Evolutionary conservation across 768 basidiomycete genomes (phyloP).

Genomic region (Boletus sp.): DNA sequence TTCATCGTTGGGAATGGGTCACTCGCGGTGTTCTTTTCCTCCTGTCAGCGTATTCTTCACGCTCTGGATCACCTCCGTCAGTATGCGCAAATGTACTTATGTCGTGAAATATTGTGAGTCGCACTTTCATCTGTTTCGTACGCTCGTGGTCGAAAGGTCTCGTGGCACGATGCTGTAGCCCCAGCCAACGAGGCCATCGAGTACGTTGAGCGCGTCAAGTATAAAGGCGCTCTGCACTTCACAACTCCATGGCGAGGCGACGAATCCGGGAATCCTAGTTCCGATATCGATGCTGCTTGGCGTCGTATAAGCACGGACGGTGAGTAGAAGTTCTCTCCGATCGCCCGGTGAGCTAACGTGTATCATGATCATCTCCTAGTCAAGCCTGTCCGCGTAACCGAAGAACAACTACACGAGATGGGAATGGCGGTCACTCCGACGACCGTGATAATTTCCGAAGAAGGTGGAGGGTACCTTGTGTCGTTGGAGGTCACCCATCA

Average conservation of each 20-base stretch:
- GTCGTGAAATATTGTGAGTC: slow-evolving; percentile 6
- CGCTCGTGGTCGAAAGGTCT: neutral
- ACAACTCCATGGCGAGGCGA: slow-evolving; percentile 7
- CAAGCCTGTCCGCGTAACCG: neutral
- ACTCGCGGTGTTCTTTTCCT: neutral
- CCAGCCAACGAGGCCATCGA: slow-evolving; percentile 12
- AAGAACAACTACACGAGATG: neutral
- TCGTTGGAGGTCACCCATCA: slow-evolving; percentile 7
- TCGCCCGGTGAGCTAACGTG: neutral
- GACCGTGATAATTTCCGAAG: slow-evolving; percentile 2
- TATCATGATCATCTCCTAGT: neutral
- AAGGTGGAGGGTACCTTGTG: slow-evolving; percentile 8
- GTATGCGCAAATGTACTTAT: neutral
- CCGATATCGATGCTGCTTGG: slow-evolving; percentile 12
- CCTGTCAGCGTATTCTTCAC: neutral
- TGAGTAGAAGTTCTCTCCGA: neutral
- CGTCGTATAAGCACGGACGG: slow-evolving; percentile 1
- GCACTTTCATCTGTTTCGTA: neutral
- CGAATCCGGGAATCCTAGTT: slow-evolving; percentile 1
- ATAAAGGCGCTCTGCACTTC: slow-evolving; percentile 3
- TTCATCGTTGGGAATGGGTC: slow-evolving; percentile 2
- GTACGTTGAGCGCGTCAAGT: slow-evolving; percentile 1
- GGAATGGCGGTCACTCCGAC: neutral
- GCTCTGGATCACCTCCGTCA: slow-evolving; percentile 1
- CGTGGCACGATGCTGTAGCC: neutral